Conservation (phyloP, 2,329 filamentous ascomycete species). For the Claviceps humidiphila region DNA sequence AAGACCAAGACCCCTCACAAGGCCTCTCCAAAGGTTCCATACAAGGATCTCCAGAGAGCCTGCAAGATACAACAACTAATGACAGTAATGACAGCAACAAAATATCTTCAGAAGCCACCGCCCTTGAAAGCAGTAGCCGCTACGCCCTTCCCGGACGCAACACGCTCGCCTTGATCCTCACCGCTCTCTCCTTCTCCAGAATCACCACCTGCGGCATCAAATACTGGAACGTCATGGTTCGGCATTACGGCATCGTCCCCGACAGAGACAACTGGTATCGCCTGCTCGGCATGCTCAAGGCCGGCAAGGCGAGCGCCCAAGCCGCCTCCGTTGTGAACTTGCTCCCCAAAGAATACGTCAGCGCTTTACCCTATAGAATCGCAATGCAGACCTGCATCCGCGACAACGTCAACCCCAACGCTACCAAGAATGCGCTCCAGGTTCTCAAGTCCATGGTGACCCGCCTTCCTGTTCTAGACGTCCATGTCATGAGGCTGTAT, state of each 20-base stretch:
- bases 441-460: conserved; percentile 52
- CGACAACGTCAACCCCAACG: conserved; percentile 63
- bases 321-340: conserved; percentile 44
- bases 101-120: background rate
- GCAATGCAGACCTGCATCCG: conserved; percentile 62
- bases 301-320: conserved; percentile 50
- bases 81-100: background rate
- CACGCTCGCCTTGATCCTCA: conserved; percentile 55
- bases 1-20: background rate
- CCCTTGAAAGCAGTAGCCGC: conserved; percentile 8
- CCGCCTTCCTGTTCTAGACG: conserved; percentile 31
- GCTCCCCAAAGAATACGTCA: conserved; percentile 33
- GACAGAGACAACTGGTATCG: conserved; percentile 58
- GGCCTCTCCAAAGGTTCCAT: background rate
- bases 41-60: too few relatives aligned
- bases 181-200: conserved; percentile 46
- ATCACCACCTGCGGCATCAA: conserved; percentile 48
- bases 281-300: conserved; percentile 54
- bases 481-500: conserved; percentile 39
- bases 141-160: conserved; percentile 38
- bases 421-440: conserved; percentile 48
- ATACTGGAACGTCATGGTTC: conserved; percentile 68
- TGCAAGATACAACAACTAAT: background rate
- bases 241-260: conserved; percentile 48
- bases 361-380: conserved; percentile 48